phyloP scores from a whole-genome alignment of 2,329 filamentous ascomycete genomes.

The Ophiostoma novo-ulmi region DNA sequence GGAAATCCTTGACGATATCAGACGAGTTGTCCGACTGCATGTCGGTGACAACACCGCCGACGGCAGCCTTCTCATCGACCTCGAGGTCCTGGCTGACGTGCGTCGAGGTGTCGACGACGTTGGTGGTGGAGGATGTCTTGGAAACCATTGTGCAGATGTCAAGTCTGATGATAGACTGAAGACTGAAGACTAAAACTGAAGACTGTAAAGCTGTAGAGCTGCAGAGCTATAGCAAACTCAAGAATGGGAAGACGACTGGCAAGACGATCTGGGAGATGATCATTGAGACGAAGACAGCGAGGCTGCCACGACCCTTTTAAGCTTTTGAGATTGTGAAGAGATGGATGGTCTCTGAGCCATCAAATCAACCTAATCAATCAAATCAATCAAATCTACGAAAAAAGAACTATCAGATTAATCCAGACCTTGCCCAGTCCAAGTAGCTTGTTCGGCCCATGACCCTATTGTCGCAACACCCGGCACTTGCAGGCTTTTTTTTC shows the following conservation, averaged over 20 bases:
- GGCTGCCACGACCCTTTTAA: neutral
- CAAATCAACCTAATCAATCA: too few relatives aligned
- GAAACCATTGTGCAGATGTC: conserved; percentile 7
- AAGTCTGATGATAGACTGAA: neutral
- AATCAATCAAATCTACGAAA: too few relatives aligned
- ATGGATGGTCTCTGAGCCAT: neutral
- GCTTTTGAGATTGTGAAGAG: neutral
- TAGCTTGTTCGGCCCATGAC: neutral
- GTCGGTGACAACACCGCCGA: neutral
- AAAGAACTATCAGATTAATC: too few relatives aligned
- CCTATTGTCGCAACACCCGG: conserved; percentile 2
- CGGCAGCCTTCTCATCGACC: conserved; percentile 9
- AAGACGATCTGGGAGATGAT: neutral
- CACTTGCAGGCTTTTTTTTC: neutral
- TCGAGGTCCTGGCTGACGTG: neutral
- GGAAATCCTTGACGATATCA: conserved; percentile 27
- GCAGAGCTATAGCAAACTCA: neutral
- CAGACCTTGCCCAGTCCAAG: too few relatives aligned
- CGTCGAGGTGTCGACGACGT: neutral
- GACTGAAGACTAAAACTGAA: neutral
- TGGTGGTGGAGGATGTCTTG: neutral
- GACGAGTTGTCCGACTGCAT: conserved; percentile 18
- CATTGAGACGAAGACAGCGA: neutral
- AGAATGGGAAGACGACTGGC: neutral
- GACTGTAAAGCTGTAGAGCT: neutral